Evolutionary conservation across 805 yeast species (phyloP).

Genomic region (Yarrowia porcina): DNA sequence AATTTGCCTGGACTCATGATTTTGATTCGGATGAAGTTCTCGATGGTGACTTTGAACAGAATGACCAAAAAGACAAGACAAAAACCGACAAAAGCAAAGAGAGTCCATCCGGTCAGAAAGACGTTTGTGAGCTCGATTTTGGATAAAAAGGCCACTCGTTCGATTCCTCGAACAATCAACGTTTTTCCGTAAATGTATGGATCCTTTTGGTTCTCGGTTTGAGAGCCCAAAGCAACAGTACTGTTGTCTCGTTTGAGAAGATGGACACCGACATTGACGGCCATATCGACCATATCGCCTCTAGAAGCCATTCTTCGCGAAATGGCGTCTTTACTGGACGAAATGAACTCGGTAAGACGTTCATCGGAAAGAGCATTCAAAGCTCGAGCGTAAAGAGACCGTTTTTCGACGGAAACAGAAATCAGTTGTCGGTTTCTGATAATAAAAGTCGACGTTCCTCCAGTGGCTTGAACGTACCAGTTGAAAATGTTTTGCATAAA

Average conservation of each 20-base stretch:
- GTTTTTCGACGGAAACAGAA: conserved; percentile 72
- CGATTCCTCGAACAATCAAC: conserved; percentile 82
- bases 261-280: neutral
- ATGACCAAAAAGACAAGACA: conserved; percentile 51
- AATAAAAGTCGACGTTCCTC: conserved; percentile 79
- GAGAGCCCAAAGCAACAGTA: neutral
- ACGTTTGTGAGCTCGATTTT: conserved; percentile 81
- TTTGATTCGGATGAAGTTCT: conserved; percentile 61
- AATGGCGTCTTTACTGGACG: conserved; percentile 11
- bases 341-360: neutral
- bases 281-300: conserved; percentile 10
- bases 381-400: conserved; percentile 31
- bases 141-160: conserved; percentile 83
- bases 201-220: conserved; percentile 52
- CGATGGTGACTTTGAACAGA: conserved; percentile 63
- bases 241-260: neutral
- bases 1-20: conserved; percentile 62
- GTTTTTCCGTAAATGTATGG: conserved; percentile 60
- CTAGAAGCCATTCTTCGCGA: conserved; percentile 8
- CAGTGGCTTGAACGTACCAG: conserved; percentile 96
- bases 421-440: conserved; percentile 59
- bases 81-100: conserved; percentile 74
- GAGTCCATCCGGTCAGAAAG: conserved; percentile 81
- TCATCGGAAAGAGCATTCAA: conserved; percentile 27
- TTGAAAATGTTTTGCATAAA: conserved; percentile 81